Conservation (phyloP, 208 protist genomes). For the Leishmania arabica region DNA sequence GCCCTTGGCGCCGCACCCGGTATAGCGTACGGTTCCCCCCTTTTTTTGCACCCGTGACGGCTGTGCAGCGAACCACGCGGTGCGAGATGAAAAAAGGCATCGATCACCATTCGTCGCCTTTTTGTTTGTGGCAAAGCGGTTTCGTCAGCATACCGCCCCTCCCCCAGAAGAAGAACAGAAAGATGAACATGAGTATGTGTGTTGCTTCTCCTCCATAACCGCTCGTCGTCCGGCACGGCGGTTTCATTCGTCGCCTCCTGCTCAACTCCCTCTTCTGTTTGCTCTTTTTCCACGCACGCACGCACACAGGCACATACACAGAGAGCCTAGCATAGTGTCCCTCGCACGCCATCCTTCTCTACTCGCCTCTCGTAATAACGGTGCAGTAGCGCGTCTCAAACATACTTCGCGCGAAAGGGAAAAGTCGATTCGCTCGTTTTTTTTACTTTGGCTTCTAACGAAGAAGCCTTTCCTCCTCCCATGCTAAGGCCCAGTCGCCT, state of each 20-base stretch:
- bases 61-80: background rate
- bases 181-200: background rate
- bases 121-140: no score
- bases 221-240: background rate
- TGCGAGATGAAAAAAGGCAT: background rate
- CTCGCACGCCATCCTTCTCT: background rate
- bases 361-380: background rate
- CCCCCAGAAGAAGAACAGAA: background rate
- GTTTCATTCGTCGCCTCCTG: background rate
- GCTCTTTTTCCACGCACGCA: background rate
- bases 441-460: background rate
- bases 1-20: no score
- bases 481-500: background rate
- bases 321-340: background rate
- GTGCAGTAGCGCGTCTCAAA: background rate
- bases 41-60: no score
- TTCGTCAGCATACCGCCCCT: background rate
- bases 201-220: background rate
- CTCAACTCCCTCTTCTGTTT: background rate
- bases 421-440: background rate
- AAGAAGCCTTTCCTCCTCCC: constrained; percentile 11
- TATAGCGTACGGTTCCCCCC: no score
- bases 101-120: background rate
- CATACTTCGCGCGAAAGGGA: background rate
- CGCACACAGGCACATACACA: background rate